A percentile compares a stretch with the other conserved stretches of the same genome.
These are phyloP conservation scores for Musa itinerans DNA, from an alignment of 176 grass and related monocot species.

Conservation along the genomic window DNA sequence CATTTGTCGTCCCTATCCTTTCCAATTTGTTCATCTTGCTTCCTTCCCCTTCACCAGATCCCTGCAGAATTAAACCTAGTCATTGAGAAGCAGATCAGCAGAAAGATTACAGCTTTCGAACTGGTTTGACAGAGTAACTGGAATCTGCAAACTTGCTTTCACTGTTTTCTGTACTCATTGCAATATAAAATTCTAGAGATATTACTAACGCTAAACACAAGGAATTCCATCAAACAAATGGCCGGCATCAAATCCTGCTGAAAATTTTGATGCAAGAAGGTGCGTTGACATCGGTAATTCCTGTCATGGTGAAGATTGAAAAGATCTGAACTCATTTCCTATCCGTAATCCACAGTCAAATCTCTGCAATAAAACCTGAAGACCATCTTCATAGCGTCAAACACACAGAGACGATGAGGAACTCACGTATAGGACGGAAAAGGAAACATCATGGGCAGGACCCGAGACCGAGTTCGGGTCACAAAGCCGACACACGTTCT, in stretches of 20 bases:
- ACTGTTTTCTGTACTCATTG: too few relatives aligned
- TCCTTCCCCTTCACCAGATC: slow-evolving; percentile 47
- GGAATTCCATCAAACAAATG: background rate
- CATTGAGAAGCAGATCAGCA: background rate
- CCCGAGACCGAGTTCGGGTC: slow-evolving; percentile 12
- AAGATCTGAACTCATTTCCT: too few relatives aligned
- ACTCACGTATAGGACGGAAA: slow-evolving; percentile 82
- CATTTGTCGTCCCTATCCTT: slow-evolving; percentile 62
- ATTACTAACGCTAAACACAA: too few relatives aligned
- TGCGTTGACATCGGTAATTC: too few relatives aligned
- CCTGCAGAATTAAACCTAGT: slow-evolving; percentile 31
- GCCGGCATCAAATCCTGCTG: background rate
- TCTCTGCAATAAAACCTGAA: too few relatives aligned
- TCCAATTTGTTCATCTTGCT: slow-evolving; percentile 54
- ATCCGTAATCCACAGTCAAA: too few relatives aligned
- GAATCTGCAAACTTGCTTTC: too few relatives aligned
- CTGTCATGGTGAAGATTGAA: too few relatives aligned
- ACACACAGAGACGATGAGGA: background rate
- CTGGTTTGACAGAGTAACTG: background rate
- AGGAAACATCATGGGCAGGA: slow-evolving; percentile 24
- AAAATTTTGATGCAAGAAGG: background rate
- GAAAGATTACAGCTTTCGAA: background rate
- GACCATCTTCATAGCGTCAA: too few relatives aligned
- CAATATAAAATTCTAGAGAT: too few relatives aligned
- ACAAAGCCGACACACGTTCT: slow-evolving; percentile 8